Evolutionary conservation across 1,139 yeast genomes (phyloP).

Genomic region (Candida mesenterica): DNA sequence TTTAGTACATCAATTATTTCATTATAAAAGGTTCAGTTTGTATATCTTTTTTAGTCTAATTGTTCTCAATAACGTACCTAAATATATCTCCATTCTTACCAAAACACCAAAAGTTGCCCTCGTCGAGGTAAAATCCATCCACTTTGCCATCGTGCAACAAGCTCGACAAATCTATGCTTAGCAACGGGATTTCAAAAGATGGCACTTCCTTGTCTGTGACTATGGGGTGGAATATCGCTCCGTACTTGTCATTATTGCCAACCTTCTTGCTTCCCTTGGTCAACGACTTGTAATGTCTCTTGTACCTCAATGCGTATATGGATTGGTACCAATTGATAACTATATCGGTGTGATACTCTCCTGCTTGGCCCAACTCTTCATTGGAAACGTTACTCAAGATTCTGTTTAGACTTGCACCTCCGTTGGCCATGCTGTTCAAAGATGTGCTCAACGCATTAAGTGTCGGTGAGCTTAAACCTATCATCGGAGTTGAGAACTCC

Average conservation of each 20-base stretch:
- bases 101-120: slow-evolving; percentile 48
- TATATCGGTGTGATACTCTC: slow-evolving; percentile 10
- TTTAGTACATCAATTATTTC: no score
- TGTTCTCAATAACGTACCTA: slow-evolving; percentile 12
- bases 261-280: slow-evolving; percentile 11
- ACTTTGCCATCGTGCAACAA: slow-evolving; percentile 37
- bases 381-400: slow-evolving; percentile 9
- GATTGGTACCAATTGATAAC: slow-evolving; percentile 35
- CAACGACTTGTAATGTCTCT: slow-evolving; percentile 25
- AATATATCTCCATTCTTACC: slow-evolving; percentile 54
- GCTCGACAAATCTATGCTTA: slow-evolving; percentile 33
- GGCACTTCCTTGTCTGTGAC: slow-evolving; percentile 41
- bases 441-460: slow-evolving; percentile 11
- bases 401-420: slow-evolving; percentile 13
- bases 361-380: slow-evolving; percentile 5
- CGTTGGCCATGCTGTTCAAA: slow-evolving; percentile 10
- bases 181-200: slow-evolving; percentile 38
- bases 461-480: slow-evolving; percentile 11
- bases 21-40: no score
- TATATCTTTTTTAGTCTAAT: neutral
- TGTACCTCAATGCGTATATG: slow-evolving; percentile 34
- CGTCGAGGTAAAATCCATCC: slow-evolving; percentile 41
- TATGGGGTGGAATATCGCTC: slow-evolving; percentile 37
- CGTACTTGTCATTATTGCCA: slow-evolving; percentile 10
- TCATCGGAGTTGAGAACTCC: slow-evolving; percentile 12